Base-by-base conservation (phyloP, 169 alveolate species). In the Ichthyophthirius multifiliis region DNA sequence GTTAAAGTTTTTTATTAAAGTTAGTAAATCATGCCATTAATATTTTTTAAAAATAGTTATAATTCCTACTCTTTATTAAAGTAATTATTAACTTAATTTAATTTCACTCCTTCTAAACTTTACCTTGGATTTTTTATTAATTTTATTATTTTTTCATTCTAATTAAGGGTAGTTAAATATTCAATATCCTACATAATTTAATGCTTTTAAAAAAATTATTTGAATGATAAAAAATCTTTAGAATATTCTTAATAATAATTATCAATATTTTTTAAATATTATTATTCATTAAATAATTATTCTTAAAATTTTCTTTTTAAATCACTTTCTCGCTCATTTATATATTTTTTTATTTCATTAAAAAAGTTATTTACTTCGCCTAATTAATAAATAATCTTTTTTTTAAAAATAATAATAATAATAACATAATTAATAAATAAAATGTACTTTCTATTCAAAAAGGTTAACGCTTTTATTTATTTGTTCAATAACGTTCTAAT, bases 301-400 rank as follows among this genome's bases (percentile, higher is more conserved):
- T 71, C 63, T 4, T 67, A 67, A n/a, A 67, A 47, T 41, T 67
- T 37, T 7, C 32, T 34, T 67, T 67, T 67, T 23, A 67, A 30
- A 31, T 13, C 18, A 34, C 35, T 16, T 39, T 67, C 77, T 39
- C 62, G 15, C 3, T 67, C 77, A 39, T 67, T 67, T 18, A 67
- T 39, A 2, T 37, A 37, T 20, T 67, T 67, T 67, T 39, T 67
- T 7, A 67, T 16, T 2, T 67, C 77, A 15, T 44, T 37, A 39
- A 37, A 67, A 39, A 67, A 67, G 16, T 30, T 34, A 20, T 39
- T 35, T 16, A 67, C 41, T 4, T 67, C 75, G 12, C 18, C n/a
- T n/a, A n/a, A n/a, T n/a, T n/a, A n/a, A n/a, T n/a, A n/a, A n/a
- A n/a, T n/a, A n/a, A n/a, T n/a, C n/a, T n/a, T n/a, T n/a, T n/a